Percentiles rank a stretch among this genome's conserved stretches.
phyloP scores from a whole-genome alignment of 495 filamentous ascomycete species.

The Trichoderma reesei region DNA sequence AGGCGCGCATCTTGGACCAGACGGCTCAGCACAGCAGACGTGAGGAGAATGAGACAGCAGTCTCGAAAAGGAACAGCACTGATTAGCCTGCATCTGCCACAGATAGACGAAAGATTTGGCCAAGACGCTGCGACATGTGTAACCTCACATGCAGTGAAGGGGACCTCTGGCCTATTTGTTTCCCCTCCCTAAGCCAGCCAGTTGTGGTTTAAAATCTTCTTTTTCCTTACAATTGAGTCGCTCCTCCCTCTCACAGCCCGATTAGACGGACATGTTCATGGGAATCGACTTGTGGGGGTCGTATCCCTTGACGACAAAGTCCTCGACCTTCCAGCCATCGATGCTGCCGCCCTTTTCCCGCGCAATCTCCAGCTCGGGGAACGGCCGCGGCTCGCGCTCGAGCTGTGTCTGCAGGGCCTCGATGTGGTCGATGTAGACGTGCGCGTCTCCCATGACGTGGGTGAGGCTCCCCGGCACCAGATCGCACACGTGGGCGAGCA shows the following conservation, averaged over 20 bases:
- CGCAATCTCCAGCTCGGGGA: constrained; percentile 65
- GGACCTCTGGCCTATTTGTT: too few species aligned
- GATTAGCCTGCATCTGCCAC: too few species aligned
- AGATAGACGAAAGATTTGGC: neutral
- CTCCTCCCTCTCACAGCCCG: neutral
- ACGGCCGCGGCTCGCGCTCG: constrained; percentile 65
- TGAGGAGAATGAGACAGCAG: too few species aligned
- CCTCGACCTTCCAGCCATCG: constrained; percentile 80
- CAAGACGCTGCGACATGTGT: neutral
- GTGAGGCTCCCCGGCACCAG: constrained; percentile 75
- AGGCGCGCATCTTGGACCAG: too few species aligned
- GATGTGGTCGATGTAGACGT: constrained; percentile 89
- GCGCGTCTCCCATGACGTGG: constrained; percentile 92
- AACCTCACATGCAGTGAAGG: too few species aligned
- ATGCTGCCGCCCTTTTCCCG: constrained; percentile 55
- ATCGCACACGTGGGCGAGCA: constrained; percentile 79
- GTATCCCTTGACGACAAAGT: constrained; percentile 83
- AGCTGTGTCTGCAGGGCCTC: constrained; percentile 77
- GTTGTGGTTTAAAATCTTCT: neutral
- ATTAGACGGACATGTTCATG: constrained; percentile 95
- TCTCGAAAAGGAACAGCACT: too few species aligned
- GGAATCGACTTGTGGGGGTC: constrained; percentile 79
- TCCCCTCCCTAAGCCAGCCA: too few species aligned
- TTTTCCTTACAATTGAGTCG: too few species aligned
- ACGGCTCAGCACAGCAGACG: too few species aligned